Percentiles rank a stretch among this genome's conserved stretches.
Conservation (phyloP, 2,329 filamentous ascomycete genomes). For the Elsinoe perseae region DNA sequence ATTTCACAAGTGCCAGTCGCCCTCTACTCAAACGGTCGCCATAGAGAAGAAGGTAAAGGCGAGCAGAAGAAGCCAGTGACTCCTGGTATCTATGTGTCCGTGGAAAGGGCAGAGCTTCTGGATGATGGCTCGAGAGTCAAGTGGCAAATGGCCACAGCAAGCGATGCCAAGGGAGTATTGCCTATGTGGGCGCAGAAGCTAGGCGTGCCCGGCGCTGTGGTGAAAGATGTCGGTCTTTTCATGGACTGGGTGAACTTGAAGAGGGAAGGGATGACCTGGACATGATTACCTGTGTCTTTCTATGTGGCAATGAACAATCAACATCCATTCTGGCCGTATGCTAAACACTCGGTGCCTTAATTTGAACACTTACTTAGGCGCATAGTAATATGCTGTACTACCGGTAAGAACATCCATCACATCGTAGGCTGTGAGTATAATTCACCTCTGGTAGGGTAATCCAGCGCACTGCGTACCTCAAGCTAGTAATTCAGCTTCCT, state of each 20-base stretch:
- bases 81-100: conserved; percentile 54
- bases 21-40: conserved; percentile 27
- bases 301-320: too few relatives aligned
- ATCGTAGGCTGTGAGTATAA: too few relatives aligned
- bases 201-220: conserved; percentile 54
- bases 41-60: conserved; percentile 22
- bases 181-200: conserved; percentile 60
- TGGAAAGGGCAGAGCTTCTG: conserved; percentile 53
- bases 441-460: too few relatives aligned
- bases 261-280: conserved; percentile 20
- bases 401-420: too few relatives aligned
- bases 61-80: conserved; percentile 38
- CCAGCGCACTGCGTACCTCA: too few relatives aligned
- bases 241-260: conserved; percentile 47
- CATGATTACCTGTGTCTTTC: too few relatives aligned
- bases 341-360: too few relatives aligned
- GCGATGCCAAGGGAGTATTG: conserved; percentile 59
- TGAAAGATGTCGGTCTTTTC: conserved; percentile 65
- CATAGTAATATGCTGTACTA: too few relatives aligned
- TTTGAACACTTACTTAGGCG: too few relatives aligned
- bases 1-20: conserved; percentile 28
- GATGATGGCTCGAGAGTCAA: conserved; percentile 42
- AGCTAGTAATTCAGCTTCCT: too few relatives aligned
- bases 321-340: too few relatives aligned
- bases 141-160: conserved; percentile 73